Evolutionary conservation across 352 stramenopile genomes (phyloP), one percentile per base, ranked within the genome.

Genomic region (Peronospora destructor): DNA sequence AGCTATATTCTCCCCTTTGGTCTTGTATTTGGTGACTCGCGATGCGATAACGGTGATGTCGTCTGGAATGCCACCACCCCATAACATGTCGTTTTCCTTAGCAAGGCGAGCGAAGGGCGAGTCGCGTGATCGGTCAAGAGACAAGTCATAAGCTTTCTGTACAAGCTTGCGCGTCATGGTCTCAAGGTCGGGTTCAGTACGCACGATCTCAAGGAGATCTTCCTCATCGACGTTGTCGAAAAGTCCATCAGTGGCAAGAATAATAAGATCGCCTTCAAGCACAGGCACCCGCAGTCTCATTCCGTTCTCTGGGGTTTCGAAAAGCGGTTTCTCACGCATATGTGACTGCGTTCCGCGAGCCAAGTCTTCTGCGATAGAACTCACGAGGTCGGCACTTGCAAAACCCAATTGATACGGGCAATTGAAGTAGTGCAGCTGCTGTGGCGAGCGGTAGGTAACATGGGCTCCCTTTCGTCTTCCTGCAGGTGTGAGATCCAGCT

Each of bases 1-100:
- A 23, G 62, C 53, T 19, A 61, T 55, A 23, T 45, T 51, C 10
- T 72, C 54, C 13, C 64, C 53, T 23, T 59, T 52, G 16, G 55
- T 61, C 45, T 64, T 70, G 45, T 73, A 66, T 40, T 82, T 81
- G 4, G 59, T 64, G 16, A 87, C 76, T 13, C 77, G 73, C 11
- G 78, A 73, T 2, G 74, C 68, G 51, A 87, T 86, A 58, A 90
- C 81, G 5, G 80, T 90, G 45, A 92, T 88, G 62, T 96, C 86
- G 56, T 96, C 86, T 1, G 85, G 85, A 78, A 95, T 94, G 16
- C 91, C 95, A 49, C 95, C 95, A 19, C 76, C 74, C 93, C 94
- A 98, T 68, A 98, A 85, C 26, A 98, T 95, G 64, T 98, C 95
- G 75, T 98, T 98, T 40, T 98, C 95, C 63, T 98, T 98, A 6